Base-by-base conservation (phyloP, 805 yeast species). In the Torulaspora gathmanii region DNA sequence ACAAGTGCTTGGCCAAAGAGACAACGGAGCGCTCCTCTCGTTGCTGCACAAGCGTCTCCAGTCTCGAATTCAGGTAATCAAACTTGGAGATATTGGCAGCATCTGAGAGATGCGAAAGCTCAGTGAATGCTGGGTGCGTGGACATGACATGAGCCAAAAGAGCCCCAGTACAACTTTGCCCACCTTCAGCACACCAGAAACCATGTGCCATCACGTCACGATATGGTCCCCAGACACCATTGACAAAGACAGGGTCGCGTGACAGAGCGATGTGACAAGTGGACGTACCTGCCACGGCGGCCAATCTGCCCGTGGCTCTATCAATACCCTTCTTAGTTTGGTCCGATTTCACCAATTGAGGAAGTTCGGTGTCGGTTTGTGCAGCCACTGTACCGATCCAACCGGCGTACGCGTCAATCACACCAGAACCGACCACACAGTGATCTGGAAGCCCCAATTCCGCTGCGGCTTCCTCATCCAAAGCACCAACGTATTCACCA, bases 191-290 rank as follows among this genome's bases (percentile, higher is more conserved):
- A 52, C 90, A 74, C 98, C 98, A 93, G 59, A 73, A 83, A 5
- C 82, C 88, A 23, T 85, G 83, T n/a, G 95, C 85, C 72, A 91
- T 75, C 4, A 87, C 95, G 65, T 90, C 96, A 58, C 89, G 77
- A 68, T 93, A 93, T 2, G 99, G 99, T 11, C 99, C 99, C 99
- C 99, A 93, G 27, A 93, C 96, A 49, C 99, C 99, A 35, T 87
- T 80, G 8, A 91, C 98, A 63, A 91, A 90, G 35, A 88, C 79
- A 0, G 96, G 85, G 25, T 86, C 83, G 49, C 78, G 75, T 23
- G 95, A 83, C 75, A 91, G 75, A 46, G 87, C 89, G 56, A 93
- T 82, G 66, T 93, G 98, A 63, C 99, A 93, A 1, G 99, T 93
- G 1, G 97, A 89, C 5, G 99, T 93, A 49, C 99, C 99, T 0